phyloP scores from a whole-genome alignment of 148 eudicot species.

The Tetragonia tetragonoides region DNA sequence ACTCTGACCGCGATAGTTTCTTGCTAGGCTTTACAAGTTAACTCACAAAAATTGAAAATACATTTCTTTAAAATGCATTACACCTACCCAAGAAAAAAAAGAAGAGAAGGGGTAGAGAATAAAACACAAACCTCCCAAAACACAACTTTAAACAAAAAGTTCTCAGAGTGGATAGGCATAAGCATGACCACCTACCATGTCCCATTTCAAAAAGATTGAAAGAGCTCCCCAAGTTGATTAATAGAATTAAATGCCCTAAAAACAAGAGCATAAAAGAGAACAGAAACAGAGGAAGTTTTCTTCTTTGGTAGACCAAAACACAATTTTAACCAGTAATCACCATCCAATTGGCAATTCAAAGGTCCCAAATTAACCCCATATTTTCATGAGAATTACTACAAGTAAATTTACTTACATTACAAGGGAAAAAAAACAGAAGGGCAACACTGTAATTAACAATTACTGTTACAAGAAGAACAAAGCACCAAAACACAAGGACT shows the following conservation, averaged over 20 bases:
- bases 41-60: too few species aligned
- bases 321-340: conserved; percentile 19
- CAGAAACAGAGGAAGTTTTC: conserved; percentile 4
- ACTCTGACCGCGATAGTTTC: too few species aligned
- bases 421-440: too few species aligned
- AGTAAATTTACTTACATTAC: background rate
- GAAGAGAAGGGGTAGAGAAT: background rate
- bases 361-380: too few species aligned
- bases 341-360: background rate
- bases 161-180: background rate
- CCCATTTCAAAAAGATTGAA: background rate
- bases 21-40: too few species aligned
- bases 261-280: conserved; percentile 7
- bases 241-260: conserved; percentile 9
- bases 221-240: background rate
- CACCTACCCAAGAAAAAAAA: background rate
- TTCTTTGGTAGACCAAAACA: conserved; percentile 26
- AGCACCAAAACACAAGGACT: conserved; percentile 5
- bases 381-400: too few species aligned
- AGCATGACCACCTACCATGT: conserved; percentile 4
- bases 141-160: background rate
- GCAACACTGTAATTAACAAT: too few species aligned
- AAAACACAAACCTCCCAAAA: background rate
- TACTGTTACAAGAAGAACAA: background rate
- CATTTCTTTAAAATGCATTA: too few species aligned